These are phyloP conservation scores for Stagonosporopsis cucurbitacearum DNA, from an alignment of 2,329 filamentous ascomycete species.

Conservation along the genomic window DNA sequence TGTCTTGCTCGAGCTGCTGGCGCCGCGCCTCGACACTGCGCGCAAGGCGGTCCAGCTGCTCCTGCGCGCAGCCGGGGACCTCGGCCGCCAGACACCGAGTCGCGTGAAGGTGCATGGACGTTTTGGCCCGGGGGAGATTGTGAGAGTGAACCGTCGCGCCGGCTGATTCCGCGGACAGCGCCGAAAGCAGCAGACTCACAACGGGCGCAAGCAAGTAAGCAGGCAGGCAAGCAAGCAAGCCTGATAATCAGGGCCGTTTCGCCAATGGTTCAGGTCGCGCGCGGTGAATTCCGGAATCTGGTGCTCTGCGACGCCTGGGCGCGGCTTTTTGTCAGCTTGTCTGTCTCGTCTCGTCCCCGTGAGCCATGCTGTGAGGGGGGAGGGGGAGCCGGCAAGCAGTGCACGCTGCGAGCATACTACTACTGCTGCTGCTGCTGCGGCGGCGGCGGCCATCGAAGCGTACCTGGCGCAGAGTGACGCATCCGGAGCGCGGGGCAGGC, in stretches of 20 bases:
- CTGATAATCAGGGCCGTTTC: too few species aligned
- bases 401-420: conserved; percentile 19
- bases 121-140: conserved; percentile 19
- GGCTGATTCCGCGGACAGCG: conserved; percentile 30
- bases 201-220: not conserved
- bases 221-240: too few species aligned
- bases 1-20: conserved; percentile 47
- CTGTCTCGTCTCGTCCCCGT: conserved; percentile 51
- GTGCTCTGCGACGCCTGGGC: conserved; percentile 19
- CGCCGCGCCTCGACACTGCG: conserved; percentile 44
- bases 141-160: conserved; percentile 1
- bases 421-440: too few species aligned
- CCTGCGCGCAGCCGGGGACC: conserved; percentile 39
- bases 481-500: conserved; percentile 34
- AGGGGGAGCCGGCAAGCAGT: not conserved
- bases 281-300: not conserved
- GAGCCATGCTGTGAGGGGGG: conserved; percentile 54
- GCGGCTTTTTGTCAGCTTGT: conserved; percentile 27
- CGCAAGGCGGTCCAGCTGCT: conserved; percentile 43
- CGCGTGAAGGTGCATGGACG: conserved; percentile 41
- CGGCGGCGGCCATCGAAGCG: conserved; percentile 17
- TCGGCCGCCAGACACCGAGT: conserved; percentile 33
- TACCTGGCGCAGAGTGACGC: conserved; percentile 41
- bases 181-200: conserved; percentile 3
- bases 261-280: conserved; percentile 12